These are phyloP conservation scores for Fistulinella prunicolor DNA, from an alignment of 768 basidiomycete species.

Conservation along the genomic window DNA sequence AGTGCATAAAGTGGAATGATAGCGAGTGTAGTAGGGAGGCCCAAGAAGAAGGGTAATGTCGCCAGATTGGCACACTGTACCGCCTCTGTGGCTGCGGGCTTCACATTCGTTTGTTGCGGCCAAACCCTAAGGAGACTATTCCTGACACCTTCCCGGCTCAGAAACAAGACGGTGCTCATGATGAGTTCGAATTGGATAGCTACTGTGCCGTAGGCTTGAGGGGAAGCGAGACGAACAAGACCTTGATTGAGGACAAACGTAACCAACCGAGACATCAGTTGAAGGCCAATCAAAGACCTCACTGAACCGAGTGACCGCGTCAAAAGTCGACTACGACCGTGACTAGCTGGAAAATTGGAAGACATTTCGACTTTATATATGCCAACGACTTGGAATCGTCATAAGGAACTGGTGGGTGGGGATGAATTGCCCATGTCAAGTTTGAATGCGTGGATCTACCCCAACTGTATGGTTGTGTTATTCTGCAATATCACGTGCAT, in stretches of 20 bases:
- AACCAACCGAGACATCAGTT: constrained; percentile 77
- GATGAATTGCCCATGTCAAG: too few relatives aligned
- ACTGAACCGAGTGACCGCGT: constrained; percentile 39
- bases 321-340: constrained; percentile 19
- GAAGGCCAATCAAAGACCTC: constrained; percentile 77
- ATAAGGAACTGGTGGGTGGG: too few relatives aligned
- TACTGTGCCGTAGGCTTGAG: constrained; percentile 84
- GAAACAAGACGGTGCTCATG: constrained; percentile 85
- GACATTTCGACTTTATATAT: constrained; percentile 12
- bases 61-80: constrained; percentile 43
- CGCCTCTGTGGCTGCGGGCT: constrained; percentile 6
- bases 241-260: constrained; percentile 91
- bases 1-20: constrained; percentile 53
- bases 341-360: neutral
- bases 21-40: constrained; percentile 58
- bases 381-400: constrained; percentile 1
- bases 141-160: constrained; percentile 90
- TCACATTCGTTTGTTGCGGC: constrained; percentile 14
- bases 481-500: too few relatives aligned
- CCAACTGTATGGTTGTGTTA: too few relatives aligned
- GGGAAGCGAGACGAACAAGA: constrained; percentile 78
- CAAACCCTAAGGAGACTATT: constrained; percentile 74
- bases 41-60: constrained; percentile 65
- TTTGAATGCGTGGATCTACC: too few relatives aligned
- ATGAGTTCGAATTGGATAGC: constrained; percentile 94